Evolutionary conservation across 2,329 filamentous ascomycete genomes (phyloP), one percentile per base, ranked within the genome.

Genomic region (Cadophora luteo-olivacea): DNA sequence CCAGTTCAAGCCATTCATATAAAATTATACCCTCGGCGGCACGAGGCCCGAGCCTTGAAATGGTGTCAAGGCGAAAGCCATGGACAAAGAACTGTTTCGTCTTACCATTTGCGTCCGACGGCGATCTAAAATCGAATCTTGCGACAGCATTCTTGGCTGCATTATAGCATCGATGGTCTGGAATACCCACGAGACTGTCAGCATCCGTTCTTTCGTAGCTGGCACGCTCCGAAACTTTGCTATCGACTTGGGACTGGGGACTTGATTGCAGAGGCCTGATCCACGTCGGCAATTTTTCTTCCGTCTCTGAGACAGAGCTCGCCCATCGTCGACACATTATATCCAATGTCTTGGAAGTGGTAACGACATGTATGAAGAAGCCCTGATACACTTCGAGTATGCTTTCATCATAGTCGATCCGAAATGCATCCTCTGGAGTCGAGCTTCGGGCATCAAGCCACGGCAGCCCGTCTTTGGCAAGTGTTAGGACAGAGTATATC

Each of bases 281-380:
- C 68, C 68, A 70, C 1, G 63, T 68, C 6, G 68, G 68, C 14
- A 70, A 24, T 2, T 11, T 61, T 6, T 57, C 49, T 12, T 69
- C 68, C 64, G 52, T 63, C 38, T 70, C 66, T 29, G 61, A 36
- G 2, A 65, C 65, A 5, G 52, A 55, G 32, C 32, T 33, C 1
- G 66, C 68, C 68, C 68, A 70, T 29, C 63, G 54, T 16, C 68
- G 63, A 49, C 68, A 70, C 14, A 70, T 70, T 9, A 70, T 70
- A 45, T 70, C 68, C 2, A 70, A 41, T 6, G 66, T 66, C 19
- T 62, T 11, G 7, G 66, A 68, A 4, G 38, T 49, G 3, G 25
- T 33, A 16, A 70, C 55, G n/a, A 55, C 66, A n/a, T 62, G 66
- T 9, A 64, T 25, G 12, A 70, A 65, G 38, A 70, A 70, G 8